Conservation (phyloP, 2,329 filamentous ascomycete species). For the Trichoderma breve region DNA sequence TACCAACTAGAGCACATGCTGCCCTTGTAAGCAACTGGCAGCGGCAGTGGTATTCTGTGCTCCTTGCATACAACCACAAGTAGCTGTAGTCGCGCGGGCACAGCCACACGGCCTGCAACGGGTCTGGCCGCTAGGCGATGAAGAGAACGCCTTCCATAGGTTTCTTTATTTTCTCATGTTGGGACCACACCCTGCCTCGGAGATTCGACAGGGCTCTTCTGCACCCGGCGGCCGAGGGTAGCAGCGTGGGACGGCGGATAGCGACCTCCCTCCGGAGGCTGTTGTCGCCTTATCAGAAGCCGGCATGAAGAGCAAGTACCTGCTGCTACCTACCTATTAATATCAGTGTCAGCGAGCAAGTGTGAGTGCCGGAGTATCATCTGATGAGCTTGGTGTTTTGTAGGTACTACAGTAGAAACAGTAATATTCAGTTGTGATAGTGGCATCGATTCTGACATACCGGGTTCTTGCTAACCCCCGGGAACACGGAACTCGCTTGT, state of each 20-base stretch:
- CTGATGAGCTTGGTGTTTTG: neutral
- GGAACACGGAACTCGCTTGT: conserved; percentile 4
- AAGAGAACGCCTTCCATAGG: conserved; percentile 4
- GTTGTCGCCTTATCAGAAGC: neutral
- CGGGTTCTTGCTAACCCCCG: neutral
- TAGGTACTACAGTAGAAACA: neutral
- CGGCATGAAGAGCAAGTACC: neutral
- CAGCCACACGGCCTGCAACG: conserved; percentile 24
- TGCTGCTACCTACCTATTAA: neutral
- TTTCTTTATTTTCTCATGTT: neutral
- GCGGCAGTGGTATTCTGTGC: neutral
- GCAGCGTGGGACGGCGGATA: neutral
- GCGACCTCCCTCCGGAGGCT: neutral
- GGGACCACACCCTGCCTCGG: neutral
- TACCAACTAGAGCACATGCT: neutral
- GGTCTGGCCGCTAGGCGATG: conserved; percentile 21
- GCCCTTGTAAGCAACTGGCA: neutral
- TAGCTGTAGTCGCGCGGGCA: conserved; percentile 3
- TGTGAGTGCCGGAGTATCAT: neutral
- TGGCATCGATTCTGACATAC: neutral
- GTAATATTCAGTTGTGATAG: neutral
- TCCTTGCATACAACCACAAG: neutral
- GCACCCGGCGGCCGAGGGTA: neutral
- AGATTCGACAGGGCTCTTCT: neutral
- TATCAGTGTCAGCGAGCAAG: neutral